Conservation (phyloP, 305 asterid genomes). For the Ajuga reptans region DNA sequence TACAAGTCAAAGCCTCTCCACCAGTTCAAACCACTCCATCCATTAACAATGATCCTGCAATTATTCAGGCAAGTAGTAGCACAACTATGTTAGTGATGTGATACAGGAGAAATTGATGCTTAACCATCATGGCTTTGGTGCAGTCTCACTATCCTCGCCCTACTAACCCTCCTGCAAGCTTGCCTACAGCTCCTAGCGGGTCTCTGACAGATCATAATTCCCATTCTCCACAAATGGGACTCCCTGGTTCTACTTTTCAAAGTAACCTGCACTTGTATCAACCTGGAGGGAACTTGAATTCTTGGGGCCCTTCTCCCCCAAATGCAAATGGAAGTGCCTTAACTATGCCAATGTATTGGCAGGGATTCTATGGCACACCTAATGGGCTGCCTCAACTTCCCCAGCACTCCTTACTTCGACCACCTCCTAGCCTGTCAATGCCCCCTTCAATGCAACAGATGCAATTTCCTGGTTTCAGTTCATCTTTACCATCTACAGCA, state of each 20-base stretch:
- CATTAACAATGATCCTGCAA: constrained; percentile 83
- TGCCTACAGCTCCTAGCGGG: constrained; percentile 55
- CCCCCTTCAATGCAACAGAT: constrained; percentile 74
- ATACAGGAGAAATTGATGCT: constrained; percentile 12
- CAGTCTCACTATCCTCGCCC: constrained; percentile 89
- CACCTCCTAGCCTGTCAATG: constrained; percentile 65
- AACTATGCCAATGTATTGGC: constrained; percentile 95
- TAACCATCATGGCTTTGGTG: constrained; percentile 25
- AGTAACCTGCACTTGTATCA: constrained; percentile 70
- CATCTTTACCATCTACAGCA: constrained; percentile 48
- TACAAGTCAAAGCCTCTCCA: constrained; percentile 85
- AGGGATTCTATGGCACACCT: constrained; percentile 80
- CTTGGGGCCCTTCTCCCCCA: constrained; percentile 87
- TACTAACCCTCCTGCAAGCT: constrained; percentile 48
- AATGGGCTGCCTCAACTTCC: constrained; percentile 71
- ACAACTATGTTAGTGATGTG: neutral
- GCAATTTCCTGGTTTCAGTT: constrained; percentile 63
- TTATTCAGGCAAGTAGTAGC: constrained; percentile 68
- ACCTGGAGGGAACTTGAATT: constrained; percentile 79
- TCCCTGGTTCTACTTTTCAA: constrained; percentile 56
- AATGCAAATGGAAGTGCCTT: constrained; percentile 63
- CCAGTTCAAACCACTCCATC: constrained; percentile 62
- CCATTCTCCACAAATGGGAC: constrained; percentile 59
- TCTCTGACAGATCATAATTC: constrained; percentile 48
- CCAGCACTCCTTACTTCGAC: constrained; percentile 74